phyloP scores from a whole-genome alignment of 2,329 filamentous ascomycete genomes.

The Pseudohalonectria lignicola region DNA sequence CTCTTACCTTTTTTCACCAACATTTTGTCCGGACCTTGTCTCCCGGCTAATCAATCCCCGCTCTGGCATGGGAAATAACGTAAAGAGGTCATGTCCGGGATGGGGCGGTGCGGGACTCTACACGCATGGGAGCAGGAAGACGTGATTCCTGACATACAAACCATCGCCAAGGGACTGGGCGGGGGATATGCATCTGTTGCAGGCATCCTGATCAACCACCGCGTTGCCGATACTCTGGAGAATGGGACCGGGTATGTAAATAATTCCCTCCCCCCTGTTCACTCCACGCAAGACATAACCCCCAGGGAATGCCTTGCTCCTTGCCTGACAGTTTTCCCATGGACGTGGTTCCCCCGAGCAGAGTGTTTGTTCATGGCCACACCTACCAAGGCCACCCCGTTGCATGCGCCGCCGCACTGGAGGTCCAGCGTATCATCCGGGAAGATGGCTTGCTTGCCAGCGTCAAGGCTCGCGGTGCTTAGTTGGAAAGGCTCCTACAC shows the following conservation, averaged over 20 bases:
- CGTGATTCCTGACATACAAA: constrained; percentile 48
- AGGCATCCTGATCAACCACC: constrained; percentile 40
- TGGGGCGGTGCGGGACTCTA: constrained; percentile 48
- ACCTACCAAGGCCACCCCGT: constrained; percentile 37
- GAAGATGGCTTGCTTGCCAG: constrained; percentile 22
- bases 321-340: no score
- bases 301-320: no score
- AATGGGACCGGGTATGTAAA: constrained; percentile 25
- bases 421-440: constrained; percentile 25
- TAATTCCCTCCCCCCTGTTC: no score
- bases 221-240: constrained; percentile 36
- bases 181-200: constrained; percentile 52
- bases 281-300: no score
- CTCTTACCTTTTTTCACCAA: no score
- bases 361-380: constrained; percentile 47
- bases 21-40: no score
- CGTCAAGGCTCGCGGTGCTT: constrained; percentile 17
- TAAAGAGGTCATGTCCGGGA: constrained; percentile 60
- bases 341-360: no score
- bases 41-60: no score
- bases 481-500: constrained; percentile 17
- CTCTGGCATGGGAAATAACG: neutral
- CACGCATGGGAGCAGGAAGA: constrained; percentile 54
- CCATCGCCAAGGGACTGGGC: constrained; percentile 51
- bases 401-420: constrained; percentile 25